These are phyloP conservation scores for Ceratocystis alfenasii DNA, from an alignment of 2,329 filamentous ascomycete species.

Conservation along the genomic window DNA sequence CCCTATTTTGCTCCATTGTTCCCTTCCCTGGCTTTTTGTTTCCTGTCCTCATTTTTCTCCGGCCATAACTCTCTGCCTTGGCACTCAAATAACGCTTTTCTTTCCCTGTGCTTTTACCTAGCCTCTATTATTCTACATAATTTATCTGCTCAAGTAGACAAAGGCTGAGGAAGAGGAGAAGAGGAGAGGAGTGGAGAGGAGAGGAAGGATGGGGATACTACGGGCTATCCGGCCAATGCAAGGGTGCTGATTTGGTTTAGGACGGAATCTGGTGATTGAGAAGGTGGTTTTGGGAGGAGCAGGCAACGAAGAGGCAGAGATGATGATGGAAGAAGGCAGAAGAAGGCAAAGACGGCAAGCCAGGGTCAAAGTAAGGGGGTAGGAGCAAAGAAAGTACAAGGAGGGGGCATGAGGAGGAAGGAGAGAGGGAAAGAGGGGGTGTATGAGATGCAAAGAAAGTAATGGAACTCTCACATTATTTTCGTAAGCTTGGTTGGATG, in stretches of 20 bases:
- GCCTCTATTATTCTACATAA: background rate
- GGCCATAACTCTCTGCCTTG: background rate
- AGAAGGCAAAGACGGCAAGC: background rate
- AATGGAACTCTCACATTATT: background rate
- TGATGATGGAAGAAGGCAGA: background rate
- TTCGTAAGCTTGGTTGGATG: background rate
- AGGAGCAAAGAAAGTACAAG: background rate
- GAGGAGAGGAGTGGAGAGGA: background rate
- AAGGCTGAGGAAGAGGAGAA: background rate
- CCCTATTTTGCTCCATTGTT: background rate
- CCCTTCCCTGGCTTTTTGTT: background rate
- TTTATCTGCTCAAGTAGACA: background rate
- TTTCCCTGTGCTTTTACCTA: too few species aligned
- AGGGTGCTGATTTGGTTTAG: background rate
- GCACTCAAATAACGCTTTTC: background rate
- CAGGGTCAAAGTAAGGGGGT: background rate
- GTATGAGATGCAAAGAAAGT: background rate
- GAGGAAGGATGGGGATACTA: background rate
- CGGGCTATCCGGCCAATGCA: slow-evolving; percentile 7
- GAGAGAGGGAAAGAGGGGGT: background rate
- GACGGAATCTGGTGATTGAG: background rate
- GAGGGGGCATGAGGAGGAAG: background rate
- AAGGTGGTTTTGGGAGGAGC: background rate
- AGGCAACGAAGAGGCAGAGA: background rate
- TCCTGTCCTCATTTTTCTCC: background rate